A percentile compares a stretch with the other conserved stretches of the same genome.
phyloP scores from a whole-genome alignment of 495 filamentous ascomycete species.

The Talaromyces adpressus region DNA sequence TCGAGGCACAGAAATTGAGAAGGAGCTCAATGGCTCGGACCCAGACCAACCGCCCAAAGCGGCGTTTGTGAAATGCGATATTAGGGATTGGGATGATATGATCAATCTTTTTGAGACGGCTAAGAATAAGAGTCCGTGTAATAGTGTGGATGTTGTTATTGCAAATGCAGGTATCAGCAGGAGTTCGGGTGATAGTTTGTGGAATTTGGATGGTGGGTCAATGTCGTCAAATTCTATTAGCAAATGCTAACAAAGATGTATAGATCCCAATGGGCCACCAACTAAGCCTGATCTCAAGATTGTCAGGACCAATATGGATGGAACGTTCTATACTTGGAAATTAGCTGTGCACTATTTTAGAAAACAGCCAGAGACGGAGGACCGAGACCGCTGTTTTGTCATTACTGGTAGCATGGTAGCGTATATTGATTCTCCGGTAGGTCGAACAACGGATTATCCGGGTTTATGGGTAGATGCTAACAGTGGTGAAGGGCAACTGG shows the following conservation, averaged over 20 bases:
- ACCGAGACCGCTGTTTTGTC: neutral
- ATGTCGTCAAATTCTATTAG: neutral
- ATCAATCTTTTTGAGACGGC: neutral
- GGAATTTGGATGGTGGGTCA: neutral
- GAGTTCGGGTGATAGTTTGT: neutral
- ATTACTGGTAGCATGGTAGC: neutral
- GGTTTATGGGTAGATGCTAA: neutral
- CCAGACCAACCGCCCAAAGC: neutral
- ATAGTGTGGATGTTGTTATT: slow-evolving; percentile 5
- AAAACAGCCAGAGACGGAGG: neutral
- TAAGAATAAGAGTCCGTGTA: neutral
- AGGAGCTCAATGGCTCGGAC: neutral
- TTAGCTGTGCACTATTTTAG: neutral
- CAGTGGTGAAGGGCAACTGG: neutral
- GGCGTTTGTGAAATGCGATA: slow-evolving; percentile 1
- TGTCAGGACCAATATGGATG: neutral
- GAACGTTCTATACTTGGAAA: neutral
- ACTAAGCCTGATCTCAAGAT: neutral
- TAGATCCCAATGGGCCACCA: neutral
- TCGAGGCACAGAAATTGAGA: neutral
- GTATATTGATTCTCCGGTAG: neutral
- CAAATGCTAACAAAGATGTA: neutral
- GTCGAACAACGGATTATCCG: too few species aligned
- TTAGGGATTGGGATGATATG: neutral
- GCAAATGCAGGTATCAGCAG: neutral